phyloP scores from a whole-genome alignment of 768 basidiomycete genomes.

The Pleurotus djamor region DNA sequence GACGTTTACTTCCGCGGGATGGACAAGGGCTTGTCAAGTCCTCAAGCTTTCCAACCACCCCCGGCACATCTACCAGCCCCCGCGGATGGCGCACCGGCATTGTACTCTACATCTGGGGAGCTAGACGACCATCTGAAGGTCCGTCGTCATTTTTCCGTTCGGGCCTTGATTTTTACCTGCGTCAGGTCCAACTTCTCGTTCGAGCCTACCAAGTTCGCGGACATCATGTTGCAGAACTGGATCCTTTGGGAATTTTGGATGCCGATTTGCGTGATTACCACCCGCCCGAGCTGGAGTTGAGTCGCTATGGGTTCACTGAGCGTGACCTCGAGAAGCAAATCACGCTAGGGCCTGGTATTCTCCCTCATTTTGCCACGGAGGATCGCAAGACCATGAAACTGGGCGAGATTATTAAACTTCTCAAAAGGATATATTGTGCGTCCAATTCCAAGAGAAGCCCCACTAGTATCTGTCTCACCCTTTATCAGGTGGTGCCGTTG shows the following conservation, averaged over 20 bases:
- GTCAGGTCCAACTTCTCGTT: slow-evolving; percentile 93
- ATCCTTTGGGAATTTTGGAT: slow-evolving; percentile 92
- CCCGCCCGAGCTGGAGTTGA: slow-evolving; percentile 91
- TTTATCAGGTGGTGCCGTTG: slow-evolving; percentile 73
- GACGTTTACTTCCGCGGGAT: slow-evolving; percentile 91
- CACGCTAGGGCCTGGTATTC: slow-evolving; percentile 91
- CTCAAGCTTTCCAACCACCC: slow-evolving; percentile 83
- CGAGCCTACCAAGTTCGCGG: slow-evolving; percentile 99
- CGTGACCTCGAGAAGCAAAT: slow-evolving; percentile 94
- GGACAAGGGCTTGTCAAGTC: slow-evolving; percentile 79
- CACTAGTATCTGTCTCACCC: slow-evolving; percentile 6
- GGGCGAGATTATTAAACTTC: slow-evolving; percentile 86
- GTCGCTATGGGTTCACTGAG: slow-evolving; percentile 94
- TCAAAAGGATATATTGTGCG: slow-evolving; percentile 94
- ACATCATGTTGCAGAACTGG: slow-evolving; percentile 93
- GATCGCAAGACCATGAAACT: slow-evolving; percentile 87
- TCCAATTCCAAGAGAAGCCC: slow-evolving; percentile 8
- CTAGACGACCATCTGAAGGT: slow-evolving; percentile 96
- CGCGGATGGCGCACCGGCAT: slow-evolving; percentile 76
- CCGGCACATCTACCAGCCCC: slow-evolving; percentile 71
- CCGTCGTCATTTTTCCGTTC: slow-evolving; percentile 10
- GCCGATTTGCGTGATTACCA: slow-evolving; percentile 77
- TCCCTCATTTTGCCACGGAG: slow-evolving; percentile 90
- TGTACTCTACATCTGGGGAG: slow-evolving; percentile 72
- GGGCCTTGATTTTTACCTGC: slow-evolving; percentile 2